Conservation (phyloP, 805 yeast genomes). For the Starmerella khaoyaiensis region DNA sequence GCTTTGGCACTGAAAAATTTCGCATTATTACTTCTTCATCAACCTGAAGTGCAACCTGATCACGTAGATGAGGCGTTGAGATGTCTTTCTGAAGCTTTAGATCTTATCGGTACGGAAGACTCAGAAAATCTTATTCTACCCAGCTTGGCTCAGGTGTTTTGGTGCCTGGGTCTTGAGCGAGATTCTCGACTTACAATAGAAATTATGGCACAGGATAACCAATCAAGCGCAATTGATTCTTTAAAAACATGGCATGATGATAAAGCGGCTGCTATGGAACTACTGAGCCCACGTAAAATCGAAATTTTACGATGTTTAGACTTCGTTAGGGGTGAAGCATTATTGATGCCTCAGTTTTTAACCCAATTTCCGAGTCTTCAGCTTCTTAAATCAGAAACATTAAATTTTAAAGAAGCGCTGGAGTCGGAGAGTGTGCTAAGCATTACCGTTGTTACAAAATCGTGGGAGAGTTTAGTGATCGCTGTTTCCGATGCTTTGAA, state of each 20-base stretch:
- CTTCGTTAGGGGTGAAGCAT: constrained; percentile 1
- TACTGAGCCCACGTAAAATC: constrained; percentile 18
- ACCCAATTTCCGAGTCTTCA: neutral
- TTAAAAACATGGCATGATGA: constrained; percentile 8
- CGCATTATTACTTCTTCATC: constrained; percentile 51
- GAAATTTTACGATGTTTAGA: constrained; percentile 11
- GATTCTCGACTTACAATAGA: constrained; percentile 20
- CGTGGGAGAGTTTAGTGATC: constrained; percentile 9
- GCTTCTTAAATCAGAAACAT: neutral
- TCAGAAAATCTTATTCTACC: constrained; percentile 14
- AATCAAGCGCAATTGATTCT: constrained; percentile 15
- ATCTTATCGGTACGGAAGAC: constrained; percentile 17
- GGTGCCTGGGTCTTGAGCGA: constrained; percentile 14
- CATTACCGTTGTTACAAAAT: constrained; percentile 4
- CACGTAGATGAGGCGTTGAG: constrained; percentile 8
- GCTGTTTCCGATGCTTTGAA: constrained; percentile 7
- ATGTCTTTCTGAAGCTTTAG: constrained; percentile 15
- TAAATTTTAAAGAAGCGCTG: neutral
- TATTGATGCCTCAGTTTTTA: constrained; percentile 5
- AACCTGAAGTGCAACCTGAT: constrained; percentile 15
- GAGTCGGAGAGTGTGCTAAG: constrained; percentile 2
- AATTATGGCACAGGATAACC: constrained; percentile 14
- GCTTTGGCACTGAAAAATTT: constrained; percentile 71
- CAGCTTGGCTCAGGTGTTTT: constrained; percentile 10
- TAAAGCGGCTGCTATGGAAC: neutral